Conservation (phyloP, 169 alveolate species). For the Cryptosporidium sp. region DNA sequence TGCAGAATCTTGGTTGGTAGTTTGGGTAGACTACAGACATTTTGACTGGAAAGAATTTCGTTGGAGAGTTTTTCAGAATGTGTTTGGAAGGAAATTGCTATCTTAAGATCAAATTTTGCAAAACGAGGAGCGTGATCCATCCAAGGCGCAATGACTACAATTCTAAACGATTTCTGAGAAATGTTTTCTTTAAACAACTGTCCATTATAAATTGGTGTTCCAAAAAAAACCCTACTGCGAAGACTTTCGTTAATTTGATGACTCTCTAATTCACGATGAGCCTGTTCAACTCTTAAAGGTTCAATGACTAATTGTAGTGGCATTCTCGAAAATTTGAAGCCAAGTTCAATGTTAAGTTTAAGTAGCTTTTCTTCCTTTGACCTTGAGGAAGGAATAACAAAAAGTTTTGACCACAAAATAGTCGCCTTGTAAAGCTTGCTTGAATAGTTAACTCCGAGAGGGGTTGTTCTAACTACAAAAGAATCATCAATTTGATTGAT, state of each 20-base stretch:
- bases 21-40: constrained; percentile 17
- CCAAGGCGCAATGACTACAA: constrained; percentile 38
- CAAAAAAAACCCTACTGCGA: constrained; percentile 41
- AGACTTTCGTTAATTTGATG: not conserved
- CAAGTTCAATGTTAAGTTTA: constrained; percentile 38
- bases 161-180: constrained; percentile 40
- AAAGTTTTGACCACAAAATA: constrained; percentile 60
- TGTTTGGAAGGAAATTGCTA: constrained; percentile 39
- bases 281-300: constrained; percentile 34
- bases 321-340: constrained; percentile 25
- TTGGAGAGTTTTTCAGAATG: not conserved
- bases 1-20: constrained; percentile 30
- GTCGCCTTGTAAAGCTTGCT: constrained; percentile 25
- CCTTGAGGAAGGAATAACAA: constrained; percentile 20
- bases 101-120: constrained; percentile 41
- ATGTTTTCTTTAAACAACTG: constrained; percentile 66
- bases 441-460: not conserved
- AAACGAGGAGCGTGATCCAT: constrained; percentile 29
- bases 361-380: constrained; percentile 36
- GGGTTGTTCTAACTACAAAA: constrained; percentile 45
- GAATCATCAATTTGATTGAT: constrained; percentile 41
- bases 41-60: constrained; percentile 10
- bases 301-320: constrained; percentile 49
- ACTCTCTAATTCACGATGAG: constrained; percentile 3
- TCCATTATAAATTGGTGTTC: constrained; percentile 61